Conservation (phyloP, 768 basidiomycete species). For the Grammothele lineata region DNA sequence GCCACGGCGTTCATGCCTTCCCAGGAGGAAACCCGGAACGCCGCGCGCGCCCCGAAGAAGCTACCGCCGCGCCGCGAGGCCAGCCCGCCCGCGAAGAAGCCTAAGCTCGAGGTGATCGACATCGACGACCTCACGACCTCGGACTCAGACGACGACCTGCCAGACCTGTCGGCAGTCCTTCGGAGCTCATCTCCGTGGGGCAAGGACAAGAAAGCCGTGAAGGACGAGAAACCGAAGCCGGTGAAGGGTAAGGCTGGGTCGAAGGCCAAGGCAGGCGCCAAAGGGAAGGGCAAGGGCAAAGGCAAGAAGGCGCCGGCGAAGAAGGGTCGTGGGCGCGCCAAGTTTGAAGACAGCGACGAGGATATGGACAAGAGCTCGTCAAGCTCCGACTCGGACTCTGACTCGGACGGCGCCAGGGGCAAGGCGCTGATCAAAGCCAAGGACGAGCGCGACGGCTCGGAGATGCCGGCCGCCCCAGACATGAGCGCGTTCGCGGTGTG, state of each 20-base stretch:
- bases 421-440: constrained; percentile 2
- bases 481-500: constrained; percentile 43
- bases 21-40: constrained; percentile 47
- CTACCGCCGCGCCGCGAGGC: constrained; percentile 11
- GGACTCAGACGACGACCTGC: constrained; percentile 43
- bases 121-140: constrained; percentile 12
- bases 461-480: constrained; percentile 1
- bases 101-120: constrained; percentile 13
- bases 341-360: background rate
- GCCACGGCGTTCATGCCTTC: constrained; percentile 67
- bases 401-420: constrained; percentile 26
- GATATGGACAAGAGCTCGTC: background rate
- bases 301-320: background rate
- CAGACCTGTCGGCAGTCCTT: constrained; percentile 42
- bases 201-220: background rate
- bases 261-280: background rate
- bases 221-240: constrained; percentile 1
- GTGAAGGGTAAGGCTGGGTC: background rate
- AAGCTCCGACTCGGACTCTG: background rate
- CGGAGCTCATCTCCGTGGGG: constrained; percentile 2
- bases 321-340: background rate
- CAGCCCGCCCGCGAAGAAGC: constrained; percentile 5
- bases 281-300: constrained; percentile 5
- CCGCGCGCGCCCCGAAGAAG: constrained; percentile 33
- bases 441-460: constrained; percentile 25